phyloP scores from a whole-genome alignment of 1,284 basidiomycete genomes.

The Spongiforma sp. region DNA sequence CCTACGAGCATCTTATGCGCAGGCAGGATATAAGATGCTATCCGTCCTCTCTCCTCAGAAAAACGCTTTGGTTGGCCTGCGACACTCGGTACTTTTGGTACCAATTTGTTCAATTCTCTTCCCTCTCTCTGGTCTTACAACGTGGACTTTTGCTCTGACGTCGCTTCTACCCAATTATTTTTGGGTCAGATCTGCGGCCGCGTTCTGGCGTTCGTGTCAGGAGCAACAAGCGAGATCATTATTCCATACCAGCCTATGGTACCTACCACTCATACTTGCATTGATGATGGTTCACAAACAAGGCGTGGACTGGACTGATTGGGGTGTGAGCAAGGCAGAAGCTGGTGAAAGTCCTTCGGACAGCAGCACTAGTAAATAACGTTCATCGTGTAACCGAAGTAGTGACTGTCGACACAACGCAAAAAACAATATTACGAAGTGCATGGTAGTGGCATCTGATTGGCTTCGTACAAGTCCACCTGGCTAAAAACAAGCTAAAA shows the following conservation, averaged over 20 bases:
- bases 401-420: no score
- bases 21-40: constrained; percentile 96
- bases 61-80: constrained; percentile 86
- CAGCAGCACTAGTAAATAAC: no score
- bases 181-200: constrained; percentile 72
- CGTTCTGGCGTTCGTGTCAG: constrained; percentile 76
- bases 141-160: constrained; percentile 85
- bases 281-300: constrained; percentile 96
- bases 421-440: no score
- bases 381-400: no score
- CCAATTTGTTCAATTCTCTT: constrained; percentile 83
- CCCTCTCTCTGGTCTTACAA: constrained; percentile 88
- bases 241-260: constrained; percentile 90
- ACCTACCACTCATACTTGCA: constrained; percentile 88
- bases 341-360: no score
- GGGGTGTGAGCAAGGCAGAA: constrained; percentile 34
- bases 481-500: no score
- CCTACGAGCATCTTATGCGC: constrained; percentile 88
- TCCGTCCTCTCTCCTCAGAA: constrained; percentile 80
- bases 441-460: no score
- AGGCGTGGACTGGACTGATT: constrained; percentile 74
- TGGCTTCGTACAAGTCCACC: no score
- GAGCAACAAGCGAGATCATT: constrained; percentile 83
- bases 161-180: constrained; percentile 80
- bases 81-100: constrained; percentile 84